Evolutionary conservation across 371 early-diverging fungal genomes (phyloP), one percentile per base, ranked within the genome.

Genomic region (Circinella minor): DNA sequence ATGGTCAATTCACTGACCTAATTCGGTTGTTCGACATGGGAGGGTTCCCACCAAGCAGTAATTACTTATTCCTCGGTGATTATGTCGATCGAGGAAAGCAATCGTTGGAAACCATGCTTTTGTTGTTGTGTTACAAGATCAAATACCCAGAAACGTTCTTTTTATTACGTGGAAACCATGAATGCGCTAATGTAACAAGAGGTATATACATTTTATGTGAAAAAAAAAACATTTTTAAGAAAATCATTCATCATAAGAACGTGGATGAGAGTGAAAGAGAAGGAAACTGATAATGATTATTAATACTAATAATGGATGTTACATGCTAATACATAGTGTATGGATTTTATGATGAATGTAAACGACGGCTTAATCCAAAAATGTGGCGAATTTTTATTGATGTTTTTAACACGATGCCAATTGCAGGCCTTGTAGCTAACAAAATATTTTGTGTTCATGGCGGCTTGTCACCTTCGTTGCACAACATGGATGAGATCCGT

Each of bases 321-420:
- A 27, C 27, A 27, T 27, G 18, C 59, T 9, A 46, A 20, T 87
- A 20, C 55, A 4, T 64, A 78, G 84, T 99, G n/a, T 99, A 99
- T 80, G 99, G 99, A 8, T 99, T 99, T 82, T 99, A 97, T 80
- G 99, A 99, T 80, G 99, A 99, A 84, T 97, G 97, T 89, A 99
- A 98, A 79, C 93, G 98, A 70, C 86, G 99, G 69, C 91, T 91
- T 62, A 96, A 86, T 75, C 82, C 93, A 62, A 95, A 95, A 74
- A 88, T 97, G 64, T 99, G 99, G 99, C 96, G 95, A 79, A 87
- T 91, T 14, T 99, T 99, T 80, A 94, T 96, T 4, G 98, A 98
- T 76, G 93, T 93, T 43, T 99, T 99, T 86, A 98, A 99, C 81
- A 95, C 95, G 62, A 81, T 99, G 63, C 99, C 99, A 3, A 92